Evolutionary conservation across 768 basidiomycete genomes (phyloP), one percentile per base, ranked within the genome.

Genomic region (Calocera viscosa): DNA sequence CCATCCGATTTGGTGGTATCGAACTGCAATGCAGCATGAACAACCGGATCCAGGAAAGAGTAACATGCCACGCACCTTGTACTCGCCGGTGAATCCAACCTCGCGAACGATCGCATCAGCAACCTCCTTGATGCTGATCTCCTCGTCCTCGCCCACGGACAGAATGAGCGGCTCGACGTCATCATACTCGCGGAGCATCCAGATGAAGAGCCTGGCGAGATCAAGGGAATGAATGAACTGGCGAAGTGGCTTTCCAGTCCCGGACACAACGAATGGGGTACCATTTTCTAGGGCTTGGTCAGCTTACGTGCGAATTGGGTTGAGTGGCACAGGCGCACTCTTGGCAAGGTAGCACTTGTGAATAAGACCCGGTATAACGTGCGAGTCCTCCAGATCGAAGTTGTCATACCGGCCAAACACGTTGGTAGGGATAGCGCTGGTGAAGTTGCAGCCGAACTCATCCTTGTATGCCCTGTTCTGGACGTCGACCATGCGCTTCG

Each of bases 151-250:
- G 26, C 89, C 91, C 66, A 94, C 94, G 3, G 91, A 94, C 19
- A 97, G 82, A 72, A 96, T 97, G 75, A 97, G 78, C 3, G 94
- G 94, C 71, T 95, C 93, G 64, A 95, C 88, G 71, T 91, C 88
- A 65, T 94, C 83, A 75, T 98, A 96, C 73, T 95, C 89, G 49
- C 90, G 81, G 70, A 94, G 77, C 81, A 86, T 84, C 92, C 91
- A 94, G 74, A 96, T 89, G 81, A 96, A 95, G 66, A 95, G 81
- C 76, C 91, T 95, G 49, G 94, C 94, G 63, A 97, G 86, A 77
- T 98, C 94, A 63, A 84, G 81, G n/a, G 94, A 96, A 78, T 93
- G 97, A 76, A 96, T 94, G 76, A 97, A 97, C 76, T 97, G 94
- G n/a, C 94, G 85, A 38, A 96, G 82, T 7, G 94, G 94, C 71